Percentiles rank a stretch among this genome's conserved stretches.
These are phyloP conservation scores for Pachysandra terminalis DNA, from an alignment of 164 flowering plant species.

Conservation along the genomic window DNA sequence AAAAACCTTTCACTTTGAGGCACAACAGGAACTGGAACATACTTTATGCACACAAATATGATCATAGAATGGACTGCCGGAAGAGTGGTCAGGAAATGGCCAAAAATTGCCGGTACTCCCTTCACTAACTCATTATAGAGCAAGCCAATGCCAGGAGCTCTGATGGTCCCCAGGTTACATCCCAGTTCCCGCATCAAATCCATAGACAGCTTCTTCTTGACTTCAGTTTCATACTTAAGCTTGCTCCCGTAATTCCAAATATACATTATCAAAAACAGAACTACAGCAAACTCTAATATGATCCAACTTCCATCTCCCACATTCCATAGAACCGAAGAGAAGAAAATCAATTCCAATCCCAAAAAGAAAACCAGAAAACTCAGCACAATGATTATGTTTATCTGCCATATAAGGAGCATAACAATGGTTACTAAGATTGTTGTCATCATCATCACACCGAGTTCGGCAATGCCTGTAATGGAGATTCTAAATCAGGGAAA, in stretches of 20 bases:
- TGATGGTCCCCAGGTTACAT: background rate
- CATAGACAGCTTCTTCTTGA: slow-evolving; percentile 8
- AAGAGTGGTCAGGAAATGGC: slow-evolving; percentile 4
- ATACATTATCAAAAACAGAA: background rate
- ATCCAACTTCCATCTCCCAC: slow-evolving; percentile 3
- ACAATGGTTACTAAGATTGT: slow-evolving; percentile 66
- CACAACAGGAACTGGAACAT: slow-evolving; percentile 3
- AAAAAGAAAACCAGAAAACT: slow-evolving; percentile 50
- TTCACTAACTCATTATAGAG: slow-evolving; percentile 10
- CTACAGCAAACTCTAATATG: background rate
- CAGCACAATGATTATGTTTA: slow-evolving; percentile 53
- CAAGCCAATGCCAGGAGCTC: slow-evolving; percentile 6
- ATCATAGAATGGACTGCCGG: slow-evolving; percentile 13
- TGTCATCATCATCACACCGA: slow-evolving; percentile 85
- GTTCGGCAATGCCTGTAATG: slow-evolving; percentile 65
- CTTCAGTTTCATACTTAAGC: slow-evolving; percentile 5
- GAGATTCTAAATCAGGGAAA: background rate
- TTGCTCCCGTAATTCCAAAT: slow-evolving; percentile 11
- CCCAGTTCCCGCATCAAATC: slow-evolving; percentile 1
- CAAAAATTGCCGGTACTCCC: slow-evolving; percentile 8
- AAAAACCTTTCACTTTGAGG: slow-evolving; percentile 11
- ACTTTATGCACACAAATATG: slow-evolving; percentile 11
- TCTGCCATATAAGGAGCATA: slow-evolving; percentile 90
- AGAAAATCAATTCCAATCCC: slow-evolving; percentile 27
- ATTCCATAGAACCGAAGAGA: slow-evolving; percentile 1